Percentiles rank a stretch among this genome's conserved stretches.
Evolutionary conservation across 495 filamentous ascomycete species (phyloP).

Genomic region (Darksidea phi): DNA sequence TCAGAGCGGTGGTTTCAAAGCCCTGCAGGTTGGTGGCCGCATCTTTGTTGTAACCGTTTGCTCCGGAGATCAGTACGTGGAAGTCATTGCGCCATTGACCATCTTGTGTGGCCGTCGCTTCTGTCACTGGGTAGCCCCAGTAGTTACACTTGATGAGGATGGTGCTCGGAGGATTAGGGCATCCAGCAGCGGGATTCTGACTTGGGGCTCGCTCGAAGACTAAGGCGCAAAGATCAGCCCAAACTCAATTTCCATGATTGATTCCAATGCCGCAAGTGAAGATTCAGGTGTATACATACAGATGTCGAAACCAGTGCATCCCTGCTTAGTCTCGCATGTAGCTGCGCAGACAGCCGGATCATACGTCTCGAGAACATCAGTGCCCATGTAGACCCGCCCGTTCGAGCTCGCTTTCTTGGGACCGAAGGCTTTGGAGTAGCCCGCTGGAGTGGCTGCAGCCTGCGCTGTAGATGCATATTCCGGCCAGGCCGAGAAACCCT

Average conservation of each 20-base stretch:
- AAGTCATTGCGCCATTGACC: conserved; percentile 28
- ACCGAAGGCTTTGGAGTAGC: conserved; percentile 10
- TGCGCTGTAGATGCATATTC: not conserved
- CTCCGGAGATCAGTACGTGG: conserved; percentile 26
- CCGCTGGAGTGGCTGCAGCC: conserved; percentile 3
- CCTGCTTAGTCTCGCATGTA: not conserved
- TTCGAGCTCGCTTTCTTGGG: conserved; percentile 14
- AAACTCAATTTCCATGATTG: too few species aligned
- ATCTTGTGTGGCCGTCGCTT: conserved; percentile 7
- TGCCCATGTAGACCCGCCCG: conserved; percentile 15
- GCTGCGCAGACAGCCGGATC: conserved; percentile 7
- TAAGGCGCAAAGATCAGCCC: too few species aligned
- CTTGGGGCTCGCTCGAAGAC: conserved; percentile 10
- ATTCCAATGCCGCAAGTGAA: too few species aligned
- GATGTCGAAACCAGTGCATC: conserved; percentile 23
- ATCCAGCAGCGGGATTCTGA: conserved; percentile 1
- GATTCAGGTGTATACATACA: too few species aligned
- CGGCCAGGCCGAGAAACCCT: conserved; percentile 1
- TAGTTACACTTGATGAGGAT: conserved; percentile 23
- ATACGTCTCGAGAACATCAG: conserved; percentile 4
- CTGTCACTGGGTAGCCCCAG: conserved; percentile 12
- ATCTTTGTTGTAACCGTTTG: conserved; percentile 12
- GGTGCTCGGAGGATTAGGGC: conserved; percentile 16
- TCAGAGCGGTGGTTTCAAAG: too few species aligned
- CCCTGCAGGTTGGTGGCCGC: too few species aligned